These are phyloP conservation scores for Emmonsia crescens DNA, from an alignment of 2,329 filamentous ascomycete genomes.

Conservation along the genomic window DNA sequence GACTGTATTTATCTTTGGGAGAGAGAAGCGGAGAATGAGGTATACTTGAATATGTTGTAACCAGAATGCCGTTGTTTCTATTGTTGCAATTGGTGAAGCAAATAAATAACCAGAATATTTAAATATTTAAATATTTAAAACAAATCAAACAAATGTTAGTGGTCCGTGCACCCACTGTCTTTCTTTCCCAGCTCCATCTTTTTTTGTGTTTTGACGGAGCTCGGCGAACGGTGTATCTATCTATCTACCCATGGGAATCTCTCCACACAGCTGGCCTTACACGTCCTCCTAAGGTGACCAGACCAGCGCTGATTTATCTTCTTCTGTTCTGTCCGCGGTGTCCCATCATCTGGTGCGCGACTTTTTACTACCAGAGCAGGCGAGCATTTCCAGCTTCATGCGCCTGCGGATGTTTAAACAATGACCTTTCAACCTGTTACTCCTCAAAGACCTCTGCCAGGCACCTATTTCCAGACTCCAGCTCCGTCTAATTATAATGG, in stretches of 20 bases:
- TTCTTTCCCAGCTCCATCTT: neutral
- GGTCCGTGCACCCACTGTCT: constrained; percentile 27
- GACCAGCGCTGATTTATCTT: neutral
- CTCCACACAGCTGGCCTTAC: neutral
- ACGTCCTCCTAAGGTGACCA: neutral
- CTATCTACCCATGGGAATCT: neutral
- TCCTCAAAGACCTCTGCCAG: constrained; percentile 31
- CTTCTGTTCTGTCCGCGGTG: neutral
- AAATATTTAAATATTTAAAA: neutral
- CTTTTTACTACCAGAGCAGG: neutral
- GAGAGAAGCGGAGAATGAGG: neutral
- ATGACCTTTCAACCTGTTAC: constrained; percentile 37
- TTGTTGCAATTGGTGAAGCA: neutral
- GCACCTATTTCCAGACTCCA: constrained; percentile 33
- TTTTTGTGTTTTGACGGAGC: constrained; percentile 2
- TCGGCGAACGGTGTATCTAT: neutral
- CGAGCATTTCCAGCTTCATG: neutral
- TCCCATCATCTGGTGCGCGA: neutral
- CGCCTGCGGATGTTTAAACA: constrained; percentile 13
- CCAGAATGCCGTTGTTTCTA: neutral
- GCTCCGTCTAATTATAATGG: constrained; percentile 28
- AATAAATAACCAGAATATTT: neutral
- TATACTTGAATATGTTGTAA: neutral
- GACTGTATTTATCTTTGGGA: neutral
- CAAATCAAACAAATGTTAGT: neutral